Percentiles rank a stretch among this genome's conserved stretches.
Evolutionary conservation across 1,284 basidiomycete species (phyloP).

Genomic region (Ceratobasidium sp.): DNA sequence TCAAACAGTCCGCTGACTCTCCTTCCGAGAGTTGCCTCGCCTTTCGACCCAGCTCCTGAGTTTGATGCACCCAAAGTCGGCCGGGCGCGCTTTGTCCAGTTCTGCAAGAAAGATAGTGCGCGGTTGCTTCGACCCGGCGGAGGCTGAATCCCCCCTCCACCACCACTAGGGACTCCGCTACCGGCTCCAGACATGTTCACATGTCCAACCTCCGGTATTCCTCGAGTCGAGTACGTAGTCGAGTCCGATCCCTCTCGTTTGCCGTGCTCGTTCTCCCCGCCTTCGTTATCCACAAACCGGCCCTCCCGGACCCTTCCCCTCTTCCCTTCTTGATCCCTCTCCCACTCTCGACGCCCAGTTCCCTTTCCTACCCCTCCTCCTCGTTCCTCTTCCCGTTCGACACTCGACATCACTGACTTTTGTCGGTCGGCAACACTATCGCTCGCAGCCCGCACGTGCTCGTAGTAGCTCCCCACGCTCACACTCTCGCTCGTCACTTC

Average conservation of each 20-base stretch:
- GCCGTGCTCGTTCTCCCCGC: too few relatives aligned
- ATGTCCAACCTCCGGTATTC: neutral
- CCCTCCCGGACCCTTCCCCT: constrained; percentile 1
- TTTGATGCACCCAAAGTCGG: neutral
- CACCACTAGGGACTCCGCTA: constrained; percentile 1
- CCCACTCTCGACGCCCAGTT: neutral
- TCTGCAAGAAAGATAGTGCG: constrained; percentile 21
- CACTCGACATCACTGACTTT: constrained; percentile 10
- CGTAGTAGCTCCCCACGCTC: neutral
- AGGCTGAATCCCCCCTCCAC: neutral
- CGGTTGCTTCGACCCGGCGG: neutral
- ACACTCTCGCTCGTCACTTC: constrained; percentile 12
- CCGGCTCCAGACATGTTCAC: neutral
- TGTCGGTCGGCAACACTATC: constrained; percentile 10
- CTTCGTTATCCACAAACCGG: too few relatives aligned
- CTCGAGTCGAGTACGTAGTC: constrained; percentile 3
- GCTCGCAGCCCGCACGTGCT: neutral
- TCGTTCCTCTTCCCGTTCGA: constrained; percentile 28
- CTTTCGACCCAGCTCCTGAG: neutral
- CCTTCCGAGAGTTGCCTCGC: neutral
- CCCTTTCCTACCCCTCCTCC: neutral
- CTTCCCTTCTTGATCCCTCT: neutral
- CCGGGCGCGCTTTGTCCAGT: constrained; percentile 5
- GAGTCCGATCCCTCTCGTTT: neutral
- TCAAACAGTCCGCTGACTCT: neutral